phyloP scores from a whole-genome alignment of 176 grass and related monocot genomes.

The Bonia amplexicaulis region DNA sequence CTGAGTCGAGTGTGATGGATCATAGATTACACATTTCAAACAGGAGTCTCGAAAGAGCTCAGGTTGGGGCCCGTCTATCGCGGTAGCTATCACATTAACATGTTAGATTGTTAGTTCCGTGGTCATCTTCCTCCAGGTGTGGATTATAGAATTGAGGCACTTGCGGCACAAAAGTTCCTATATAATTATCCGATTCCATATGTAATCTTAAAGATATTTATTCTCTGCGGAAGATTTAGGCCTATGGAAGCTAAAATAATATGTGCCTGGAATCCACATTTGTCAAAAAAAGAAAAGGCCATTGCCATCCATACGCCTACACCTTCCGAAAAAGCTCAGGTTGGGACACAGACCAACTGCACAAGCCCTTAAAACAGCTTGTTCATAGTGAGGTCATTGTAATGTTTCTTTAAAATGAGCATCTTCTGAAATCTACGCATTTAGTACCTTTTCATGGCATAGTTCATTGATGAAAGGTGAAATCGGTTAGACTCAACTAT shows the following conservation, averaged over 20 bases:
- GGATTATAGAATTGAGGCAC: slow-evolving; percentile 15
- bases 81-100: not conserved
- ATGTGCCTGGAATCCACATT: slow-evolving; percentile 38
- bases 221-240: slow-evolving; percentile 31
- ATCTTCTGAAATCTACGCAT: not conserved
- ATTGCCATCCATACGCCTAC: slow-evolving; percentile 11
- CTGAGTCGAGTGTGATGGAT: slow-evolving; percentile 15
- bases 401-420: not conserved
- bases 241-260: not conserved
- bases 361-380: not conserved
- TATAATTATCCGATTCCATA: slow-evolving; percentile 13
- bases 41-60: slow-evolving; percentile 8
- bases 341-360: not conserved
- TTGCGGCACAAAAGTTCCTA: slow-evolving; percentile 14
- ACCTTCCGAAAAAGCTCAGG: not conserved
- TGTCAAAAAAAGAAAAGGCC: slow-evolving; percentile 39
- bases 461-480: not conserved
- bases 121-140: slow-evolving; percentile 17
- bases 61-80: slow-evolving; percentile 13
- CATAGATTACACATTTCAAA: slow-evolving; percentile 29
- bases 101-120: not conserved
- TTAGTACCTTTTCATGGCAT: not conserved
- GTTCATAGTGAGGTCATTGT: not conserved
- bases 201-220: slow-evolving; percentile 41
- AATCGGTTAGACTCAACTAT: not conserved